Evolutionary conservation across 352 stramenopile species (phyloP).

Genomic region (Phytophthora tubulina): DNA sequence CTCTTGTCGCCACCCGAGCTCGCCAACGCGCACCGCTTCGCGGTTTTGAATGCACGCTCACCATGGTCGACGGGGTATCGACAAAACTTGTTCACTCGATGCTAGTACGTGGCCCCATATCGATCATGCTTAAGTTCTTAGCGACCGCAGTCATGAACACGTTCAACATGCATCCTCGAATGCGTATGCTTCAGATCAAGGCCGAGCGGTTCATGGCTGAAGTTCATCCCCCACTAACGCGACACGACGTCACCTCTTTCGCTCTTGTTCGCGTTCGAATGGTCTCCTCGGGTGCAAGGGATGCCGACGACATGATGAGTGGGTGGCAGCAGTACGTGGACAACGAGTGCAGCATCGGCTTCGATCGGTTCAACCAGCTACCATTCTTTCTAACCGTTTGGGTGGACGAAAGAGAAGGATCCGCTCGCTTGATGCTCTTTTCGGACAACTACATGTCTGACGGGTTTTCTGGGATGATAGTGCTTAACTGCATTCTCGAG

Average conservation of each 20-base stretch:
- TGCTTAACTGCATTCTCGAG: no score
- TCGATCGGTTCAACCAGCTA: background rate
- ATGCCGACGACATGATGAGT: conserved; percentile 3
- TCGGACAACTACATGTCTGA: no score
- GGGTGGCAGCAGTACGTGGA: background rate
- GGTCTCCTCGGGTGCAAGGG: conserved; percentile 10
- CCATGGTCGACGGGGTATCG: background rate
- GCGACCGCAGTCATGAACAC: background rate
- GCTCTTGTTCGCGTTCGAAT: conserved; percentile 28
- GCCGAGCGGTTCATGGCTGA: background rate
- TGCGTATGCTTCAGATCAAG: background rate
- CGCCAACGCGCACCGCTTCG: conserved; percentile 1
- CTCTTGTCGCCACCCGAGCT: background rate
- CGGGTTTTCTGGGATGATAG: no score
- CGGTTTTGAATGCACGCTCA: background rate
- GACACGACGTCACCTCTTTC: conserved; percentile 26
- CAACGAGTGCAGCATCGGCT: background rate
- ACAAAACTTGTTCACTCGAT: background rate
- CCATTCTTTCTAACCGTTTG: background rate
- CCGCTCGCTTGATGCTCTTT: no score
- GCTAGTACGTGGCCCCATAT: background rate
- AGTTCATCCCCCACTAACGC: background rate
- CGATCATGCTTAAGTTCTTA: background rate
- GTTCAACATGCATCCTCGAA: background rate
- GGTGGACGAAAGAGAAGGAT: no score